Base-by-base conservation (phyloP, 2,329 filamentous ascomycete genomes). In the Lachnellula occidentalis region DNA sequence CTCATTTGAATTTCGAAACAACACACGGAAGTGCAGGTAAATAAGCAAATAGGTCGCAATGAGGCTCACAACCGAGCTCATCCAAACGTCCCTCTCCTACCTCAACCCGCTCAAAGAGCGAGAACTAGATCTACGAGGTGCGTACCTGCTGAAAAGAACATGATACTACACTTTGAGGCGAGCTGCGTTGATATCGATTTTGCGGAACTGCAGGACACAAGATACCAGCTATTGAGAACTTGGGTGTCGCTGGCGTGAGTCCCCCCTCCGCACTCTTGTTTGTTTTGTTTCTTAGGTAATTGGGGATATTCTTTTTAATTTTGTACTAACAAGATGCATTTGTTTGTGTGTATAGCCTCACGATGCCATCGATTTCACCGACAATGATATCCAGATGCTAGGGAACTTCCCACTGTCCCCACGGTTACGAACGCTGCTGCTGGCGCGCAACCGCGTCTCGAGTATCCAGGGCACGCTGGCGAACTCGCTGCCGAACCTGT, bases 121-220 rank as follows among this genome's bases (percentile, higher is more conserved):
- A 74, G 94, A 99, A 83, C 85, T 99, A 73, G 92, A 97, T 80
- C 90, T 99, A 69, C 86, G 94, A 96, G 94, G 94, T 97, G 88
- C 85, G 91, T 83, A 66, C 61, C 66, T 81, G 75, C 76, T 83
- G 88, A 88, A 90, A 95, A 90, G 90, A 85, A 80, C 89, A 92
- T 65, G 91, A 94, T 95, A 84, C 90, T 96, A 89, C 89, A 91
- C 84, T 83, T 84, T 77, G 71, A 77, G 72, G 71, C 73, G 85
- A 85, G 82, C 87, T 89, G 80, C 83, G 82, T 92, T 94, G 86
- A 95, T 92, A 88, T 77, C 74, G 71, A 75, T 76, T 76, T 57
- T 73, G 68, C 65, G 66, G 63, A 63, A 73, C 66, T 84, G 78
- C 83, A 99, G 94, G 94, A 78, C 92, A 97, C 77, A 92, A 95